Evolutionary conservation across 1,139 yeast species (phyloP).

Genomic region (Saccharomycopsis hybrid): DNA sequence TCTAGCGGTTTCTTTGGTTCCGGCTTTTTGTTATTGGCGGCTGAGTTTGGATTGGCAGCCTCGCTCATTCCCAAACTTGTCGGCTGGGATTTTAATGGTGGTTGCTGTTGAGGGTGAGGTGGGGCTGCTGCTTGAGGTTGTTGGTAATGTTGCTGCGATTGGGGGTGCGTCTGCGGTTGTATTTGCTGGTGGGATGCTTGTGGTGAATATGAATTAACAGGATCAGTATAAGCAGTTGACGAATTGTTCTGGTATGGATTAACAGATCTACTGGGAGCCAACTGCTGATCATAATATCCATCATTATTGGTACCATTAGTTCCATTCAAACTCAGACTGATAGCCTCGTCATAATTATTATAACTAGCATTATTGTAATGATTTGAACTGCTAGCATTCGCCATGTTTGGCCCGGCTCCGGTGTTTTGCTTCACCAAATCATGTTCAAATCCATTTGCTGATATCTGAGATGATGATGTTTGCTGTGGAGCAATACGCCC

Average conservation of each 20-base stretch:
- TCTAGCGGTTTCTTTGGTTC: conserved; percentile 15
- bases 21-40: not conserved
- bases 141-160: conserved; percentile 1
- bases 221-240: not conserved
- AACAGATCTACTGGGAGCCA: not conserved
- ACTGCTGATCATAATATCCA: conserved; percentile 38
- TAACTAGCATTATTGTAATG: conserved; percentile 12
- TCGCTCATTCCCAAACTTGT: not conserved
- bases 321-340: conserved; percentile 24
- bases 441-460: conserved; percentile 14
- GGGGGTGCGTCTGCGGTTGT: not conserved
- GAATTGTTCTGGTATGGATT: too few relatives aligned
- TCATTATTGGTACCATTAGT: conserved; percentile 50
- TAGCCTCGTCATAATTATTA: conserved; percentile 17
- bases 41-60: conserved; percentile 1
- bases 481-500: conserved; percentile 7
- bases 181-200: not conserved
- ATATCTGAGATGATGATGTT: conserved; percentile 10
- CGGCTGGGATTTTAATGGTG: not conserved
- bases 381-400: conserved; percentile 1
- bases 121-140: not conserved
- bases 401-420: conserved; percentile 8
- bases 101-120: conserved; percentile 1
- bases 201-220: not conserved
- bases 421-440: conserved; percentile 18